Base-by-base conservation (phyloP, 106 monocot genomes). In the Agapanthus africanus region DNA sequence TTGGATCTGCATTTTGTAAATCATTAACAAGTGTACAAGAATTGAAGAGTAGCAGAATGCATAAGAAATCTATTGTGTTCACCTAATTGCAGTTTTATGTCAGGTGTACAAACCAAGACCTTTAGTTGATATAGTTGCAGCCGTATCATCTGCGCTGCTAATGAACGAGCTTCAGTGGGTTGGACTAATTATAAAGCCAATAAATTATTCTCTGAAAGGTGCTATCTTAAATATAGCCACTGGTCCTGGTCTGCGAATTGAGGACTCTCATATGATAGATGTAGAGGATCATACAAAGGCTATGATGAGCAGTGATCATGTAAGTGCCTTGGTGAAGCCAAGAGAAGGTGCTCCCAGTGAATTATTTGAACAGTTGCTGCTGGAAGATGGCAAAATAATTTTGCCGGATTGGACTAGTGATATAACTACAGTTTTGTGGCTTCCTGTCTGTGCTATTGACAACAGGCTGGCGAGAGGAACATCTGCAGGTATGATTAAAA, bases 91-190 rank as follows among this genome's bases (percentile, higher is more conserved):
- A 25, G 41, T 46, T 61, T 4, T 56, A 36, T 36, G 73, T 22
- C 41, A 91, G 97, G 97, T 99, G 42, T 72, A 87, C 70, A 87
- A 83, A 33, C 91, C 91, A 59, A 84, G 97, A 56, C 79, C 89
- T 71, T 78, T 99, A 68, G 97, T 99, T 69, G 92, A 99, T 73
- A 87, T 99, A 66, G 16, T 78, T 73, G 79, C 92, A 31, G 92
- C 92, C 13, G 74, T 84, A 42, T 90, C 91, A 59, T 92, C 92
- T 65, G 89, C 84, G 36, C 73, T 99, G 74, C 75, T 99, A 28
- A 99, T 99, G 87, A 93, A 99, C 77, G 99, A 92, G 68, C 76
- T 83, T 37, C 99, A 99, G 65, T 93, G 99, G 92, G 78, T 99
- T 70, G 99, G 99, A 37, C 31, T 99, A 39, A 80, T 85, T 65